Evolutionary conservation across 2,329 filamentous ascomycete species (phyloP).

Genomic region (Exophiala sp.): DNA sequence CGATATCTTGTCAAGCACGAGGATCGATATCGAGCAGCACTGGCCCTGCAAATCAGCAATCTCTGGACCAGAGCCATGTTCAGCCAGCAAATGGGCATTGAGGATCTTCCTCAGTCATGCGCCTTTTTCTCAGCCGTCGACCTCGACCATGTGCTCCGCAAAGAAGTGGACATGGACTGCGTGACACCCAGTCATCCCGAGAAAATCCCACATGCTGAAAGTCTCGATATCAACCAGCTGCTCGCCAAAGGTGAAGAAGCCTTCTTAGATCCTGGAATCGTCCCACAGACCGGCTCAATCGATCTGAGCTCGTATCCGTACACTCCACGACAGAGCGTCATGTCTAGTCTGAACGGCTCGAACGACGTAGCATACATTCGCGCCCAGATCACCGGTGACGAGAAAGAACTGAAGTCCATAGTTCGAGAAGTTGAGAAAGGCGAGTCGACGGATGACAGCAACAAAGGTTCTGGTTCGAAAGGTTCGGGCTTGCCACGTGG

Average conservation of each 20-base stretch:
- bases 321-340: constrained; percentile 69
- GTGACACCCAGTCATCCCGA: constrained; percentile 80
- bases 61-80: constrained; percentile 98
- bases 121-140: constrained; percentile 96
- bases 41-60: constrained; percentile 92
- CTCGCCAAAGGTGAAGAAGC: constrained; percentile 69
- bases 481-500: constrained; percentile 8
- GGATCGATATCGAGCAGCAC: constrained; percentile 83
- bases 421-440: constrained; percentile 57
- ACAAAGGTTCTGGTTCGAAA: constrained; percentile 9
- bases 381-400: constrained; percentile 75
- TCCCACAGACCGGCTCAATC: constrained; percentile 48
- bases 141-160: constrained; percentile 90
- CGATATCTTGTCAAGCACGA: constrained; percentile 81
- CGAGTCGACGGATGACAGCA: neutral
- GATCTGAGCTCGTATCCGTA: constrained; percentile 64
- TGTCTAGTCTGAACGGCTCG: constrained; percentile 63
- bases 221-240: constrained; percentile 74
- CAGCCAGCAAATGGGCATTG: constrained; percentile 89
- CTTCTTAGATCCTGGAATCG: constrained; percentile 62
- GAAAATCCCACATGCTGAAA: constrained; percentile 80
- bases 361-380: constrained; percentile 63
- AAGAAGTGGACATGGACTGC: constrained; percentile 98
- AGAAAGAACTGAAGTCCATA: constrained; percentile 70
- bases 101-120: constrained; percentile 89